These are phyloP conservation scores for Tetraselmis chui DNA, from an alignment of 139 green algal genomes.

Conservation along the genomic window DNA sequence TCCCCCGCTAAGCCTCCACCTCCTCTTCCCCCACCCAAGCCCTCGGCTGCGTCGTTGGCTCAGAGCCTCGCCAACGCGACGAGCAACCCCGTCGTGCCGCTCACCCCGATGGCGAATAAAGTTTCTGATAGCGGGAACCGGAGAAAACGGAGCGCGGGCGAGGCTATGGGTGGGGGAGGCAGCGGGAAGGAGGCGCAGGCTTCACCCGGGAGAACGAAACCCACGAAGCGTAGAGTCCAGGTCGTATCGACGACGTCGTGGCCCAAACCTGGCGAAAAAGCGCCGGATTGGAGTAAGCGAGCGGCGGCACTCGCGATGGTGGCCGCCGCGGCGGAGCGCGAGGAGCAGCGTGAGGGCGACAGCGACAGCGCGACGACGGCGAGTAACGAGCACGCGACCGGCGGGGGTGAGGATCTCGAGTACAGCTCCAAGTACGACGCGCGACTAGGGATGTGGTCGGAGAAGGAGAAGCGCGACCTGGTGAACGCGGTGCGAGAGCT, in stretches of 20 bases:
- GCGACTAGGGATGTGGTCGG: slow-evolving; percentile 12
- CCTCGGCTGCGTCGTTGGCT: background rate
- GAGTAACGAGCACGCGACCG: background rate
- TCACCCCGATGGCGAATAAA: background rate
- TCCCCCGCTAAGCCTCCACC: background rate
- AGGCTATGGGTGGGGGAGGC: too few relatives aligned
- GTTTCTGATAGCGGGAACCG: too few relatives aligned
- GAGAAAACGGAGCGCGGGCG: too few relatives aligned
- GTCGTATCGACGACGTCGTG: background rate
- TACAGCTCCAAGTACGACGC: too few relatives aligned
- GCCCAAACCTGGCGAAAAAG: background rate
- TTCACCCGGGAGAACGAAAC: background rate
- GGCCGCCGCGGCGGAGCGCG: background rate
- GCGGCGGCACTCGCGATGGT: background rate
- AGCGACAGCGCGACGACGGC: background rate
- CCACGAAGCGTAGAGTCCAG: background rate
- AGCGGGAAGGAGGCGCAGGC: too few relatives aligned
- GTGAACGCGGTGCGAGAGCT: background rate
- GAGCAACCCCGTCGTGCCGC: background rate
- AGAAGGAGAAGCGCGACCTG: slow-evolving; percentile 13
- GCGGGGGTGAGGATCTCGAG: background rate
- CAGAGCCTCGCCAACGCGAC: background rate
- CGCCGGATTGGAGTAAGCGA: background rate
- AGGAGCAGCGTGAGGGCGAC: background rate
- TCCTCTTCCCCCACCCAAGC: background rate